Conservation (phyloP, 2,329 filamentous ascomycete species). For the Exophiala alcalophila region DNA sequence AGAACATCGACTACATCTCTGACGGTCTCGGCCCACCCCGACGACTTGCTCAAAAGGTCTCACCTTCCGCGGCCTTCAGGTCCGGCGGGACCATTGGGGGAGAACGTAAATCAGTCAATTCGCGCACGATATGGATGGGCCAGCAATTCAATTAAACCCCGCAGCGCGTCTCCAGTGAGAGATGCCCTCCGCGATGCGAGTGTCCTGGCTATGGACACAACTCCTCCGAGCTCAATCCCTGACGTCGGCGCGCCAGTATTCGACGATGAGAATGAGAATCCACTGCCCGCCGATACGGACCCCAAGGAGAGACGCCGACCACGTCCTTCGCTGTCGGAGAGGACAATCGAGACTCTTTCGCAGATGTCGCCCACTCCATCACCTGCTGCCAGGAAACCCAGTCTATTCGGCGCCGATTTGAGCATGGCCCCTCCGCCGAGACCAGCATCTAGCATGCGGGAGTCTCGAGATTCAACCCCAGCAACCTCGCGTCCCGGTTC, state of each 20-base stretch:
- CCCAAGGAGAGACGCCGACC: constrained; percentile 29
- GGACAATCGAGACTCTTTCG: constrained; percentile 81
- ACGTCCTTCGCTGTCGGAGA: constrained; percentile 67
- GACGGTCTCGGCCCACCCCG: constrained; percentile 23
- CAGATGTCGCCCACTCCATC: constrained; percentile 75
- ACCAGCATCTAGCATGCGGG: constrained; percentile 58
- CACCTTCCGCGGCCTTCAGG: constrained; percentile 17
- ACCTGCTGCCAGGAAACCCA: constrained; percentile 59
- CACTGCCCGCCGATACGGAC: constrained; percentile 6
- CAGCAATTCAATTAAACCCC: constrained; percentile 9
- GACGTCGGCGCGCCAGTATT: constrained; percentile 25
- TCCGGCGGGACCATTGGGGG: constrained; percentile 12
- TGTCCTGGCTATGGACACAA: constrained; percentile 22
- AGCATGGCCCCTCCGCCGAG: constrained; percentile 61
- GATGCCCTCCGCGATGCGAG: constrained; percentile 24
- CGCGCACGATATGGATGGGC: constrained; percentile 23
- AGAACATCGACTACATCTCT: constrained; percentile 8
- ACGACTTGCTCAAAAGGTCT: constrained; percentile 24
- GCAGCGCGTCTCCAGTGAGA: constrained; percentile 24
- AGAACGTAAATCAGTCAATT: constrained; percentile 23
- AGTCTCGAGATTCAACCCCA: constrained; percentile 16
- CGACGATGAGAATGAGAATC: constrained; percentile 28
- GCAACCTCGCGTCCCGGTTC: constrained; percentile 18
- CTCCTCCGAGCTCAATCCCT: constrained; percentile 26
- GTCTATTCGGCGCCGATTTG: constrained; percentile 68